These are phyloP conservation scores for Hyphopichia buzzinii DNA, from an alignment of 1,139 yeast genomes.

Conservation along the genomic window DNA sequence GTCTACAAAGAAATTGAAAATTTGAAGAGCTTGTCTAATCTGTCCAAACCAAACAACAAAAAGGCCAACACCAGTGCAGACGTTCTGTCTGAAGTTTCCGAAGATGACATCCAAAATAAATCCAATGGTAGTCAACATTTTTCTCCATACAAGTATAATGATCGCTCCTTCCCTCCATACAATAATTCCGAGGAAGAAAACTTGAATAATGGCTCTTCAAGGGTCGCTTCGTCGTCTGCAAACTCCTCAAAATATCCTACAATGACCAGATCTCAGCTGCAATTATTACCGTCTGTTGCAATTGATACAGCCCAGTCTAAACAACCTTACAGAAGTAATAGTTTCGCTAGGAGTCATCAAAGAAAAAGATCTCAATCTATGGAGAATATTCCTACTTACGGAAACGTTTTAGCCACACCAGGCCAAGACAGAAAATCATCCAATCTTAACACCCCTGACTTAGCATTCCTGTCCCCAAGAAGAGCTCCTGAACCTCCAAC, in stretches of 20 bases:
- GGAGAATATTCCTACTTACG: conserved; percentile 37
- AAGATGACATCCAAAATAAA: conserved; percentile 8
- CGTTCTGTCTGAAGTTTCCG: conserved; percentile 5
- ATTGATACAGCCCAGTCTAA: conserved; percentile 4
- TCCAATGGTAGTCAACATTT: conserved; percentile 4
- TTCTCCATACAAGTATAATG: conserved; percentile 2
- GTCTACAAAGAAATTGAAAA: conserved; percentile 85
- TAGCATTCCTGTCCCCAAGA: conserved; percentile 54
- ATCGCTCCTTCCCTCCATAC: conserved; percentile 2
- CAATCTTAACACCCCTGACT: conserved; percentile 1
- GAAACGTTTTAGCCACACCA: conserved; percentile 8
- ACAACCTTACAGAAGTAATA: conserved; percentile 3
- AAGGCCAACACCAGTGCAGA: conserved; percentile 4
- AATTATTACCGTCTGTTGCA: conserved; percentile 15
- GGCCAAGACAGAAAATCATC: conserved; percentile 10
- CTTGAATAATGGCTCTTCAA: neutral
- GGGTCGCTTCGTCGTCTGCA: neutral
- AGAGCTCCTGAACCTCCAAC: conserved; percentile 62
- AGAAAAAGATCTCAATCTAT: conserved; percentile 36
- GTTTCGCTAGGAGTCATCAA: conserved; percentile 10
- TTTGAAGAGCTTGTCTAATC: conserved; percentile 36
- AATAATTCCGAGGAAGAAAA: conserved; percentile 10
- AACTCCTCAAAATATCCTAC: neutral
- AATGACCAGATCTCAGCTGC: conserved; percentile 3
- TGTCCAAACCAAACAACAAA: conserved; percentile 7